A percentile compares a stretch with the other conserved stretches of the same genome.
Evolutionary conservation across 2,329 filamentous ascomycete genomes (phyloP).

Genomic region (Calonectria montana): DNA sequence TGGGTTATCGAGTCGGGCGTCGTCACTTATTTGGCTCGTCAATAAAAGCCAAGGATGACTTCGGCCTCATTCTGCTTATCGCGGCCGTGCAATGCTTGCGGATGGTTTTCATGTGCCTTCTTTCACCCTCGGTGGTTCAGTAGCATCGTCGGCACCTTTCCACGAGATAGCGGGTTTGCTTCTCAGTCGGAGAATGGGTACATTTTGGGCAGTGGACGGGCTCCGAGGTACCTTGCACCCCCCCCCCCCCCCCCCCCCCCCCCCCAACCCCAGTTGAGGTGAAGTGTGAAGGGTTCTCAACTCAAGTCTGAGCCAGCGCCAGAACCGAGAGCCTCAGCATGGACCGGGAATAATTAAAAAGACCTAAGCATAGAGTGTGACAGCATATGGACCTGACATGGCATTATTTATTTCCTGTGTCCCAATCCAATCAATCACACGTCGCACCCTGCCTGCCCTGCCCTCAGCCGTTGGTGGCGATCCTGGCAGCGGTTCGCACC

Average conservation of each 20-base stretch:
- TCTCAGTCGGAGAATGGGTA: slow-evolving; percentile 3
- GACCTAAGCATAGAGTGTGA: neutral
- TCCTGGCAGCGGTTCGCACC: neutral
- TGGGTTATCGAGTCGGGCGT: neutral
- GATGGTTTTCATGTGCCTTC: neutral
- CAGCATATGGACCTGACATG: slow-evolving; percentile 13
- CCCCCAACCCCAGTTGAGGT: slow-evolving; percentile 9
- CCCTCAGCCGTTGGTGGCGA: neutral
- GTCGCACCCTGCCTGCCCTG: neutral
- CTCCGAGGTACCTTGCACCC: neutral
- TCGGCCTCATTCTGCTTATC: neutral
- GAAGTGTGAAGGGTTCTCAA: slow-evolving; percentile 15
- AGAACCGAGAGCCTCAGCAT: slow-evolving; percentile 10
- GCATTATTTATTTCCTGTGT: neutral
- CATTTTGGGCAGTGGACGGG: neutral
- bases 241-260: too few species aligned
- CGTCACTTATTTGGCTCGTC: neutral
- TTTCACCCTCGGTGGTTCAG: neutral
- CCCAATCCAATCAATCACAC: neutral
- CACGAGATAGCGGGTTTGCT: neutral
- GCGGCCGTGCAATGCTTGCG: neutral
- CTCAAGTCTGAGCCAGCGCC: slow-evolving; percentile 28
- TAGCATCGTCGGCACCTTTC: neutral
- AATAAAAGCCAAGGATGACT: neutral
- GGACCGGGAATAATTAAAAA: slow-evolving; percentile 19